Evolutionary conservation across 257 asterid genomes (phyloP), one percentile per base, ranked within the genome.

Genomic region (Capsicum baccatum): DNA sequence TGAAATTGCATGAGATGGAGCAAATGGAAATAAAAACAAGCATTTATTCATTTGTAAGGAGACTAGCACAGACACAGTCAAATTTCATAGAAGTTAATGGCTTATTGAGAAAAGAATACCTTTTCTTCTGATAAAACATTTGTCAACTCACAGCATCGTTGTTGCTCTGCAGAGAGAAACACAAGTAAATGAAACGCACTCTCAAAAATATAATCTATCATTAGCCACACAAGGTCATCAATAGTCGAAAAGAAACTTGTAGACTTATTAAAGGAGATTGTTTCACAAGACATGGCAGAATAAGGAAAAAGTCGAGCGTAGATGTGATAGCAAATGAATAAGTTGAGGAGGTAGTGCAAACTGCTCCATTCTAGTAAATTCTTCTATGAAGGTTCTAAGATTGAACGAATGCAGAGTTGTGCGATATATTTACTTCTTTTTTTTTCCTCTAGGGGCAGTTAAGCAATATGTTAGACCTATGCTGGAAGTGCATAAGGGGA

Each of bases 111-210:
- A 35, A n/a, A 39, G 19, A 57, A 16, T 87, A 89, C 90, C 89
- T 87, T 85, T 84, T 86, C 90, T 4, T 78, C 88, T 26, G 89
- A 60, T 62, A 84, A 8, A 13, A 26, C 19, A 64, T 86, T 87
- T 48, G 74, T 66, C 85, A 89, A 71, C 82, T 89, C 81, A 84
- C 62, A 84, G 76, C 89, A 63, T 14, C 84, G 86, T 80, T 59
- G 67, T 81, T 89, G 76, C 74, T 89, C 91, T 89, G 91, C 73
- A 87, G 42, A 39, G 84, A 63, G 42, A 80, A n/a, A 39, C 35
- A 42, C 67, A 57, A 58, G 78, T 52, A 83, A 56, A 8, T 59
- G 80, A 64, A 86, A 84, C 67, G 33, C 84, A 84, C 50, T 64
- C 56, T 47, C 19, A 48, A 44, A 50, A 35, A 26, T 11, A 11